phyloP scores from a whole-genome alignment of 1,139 yeast genomes.

The Scheffersomyces lignicola region DNA sequence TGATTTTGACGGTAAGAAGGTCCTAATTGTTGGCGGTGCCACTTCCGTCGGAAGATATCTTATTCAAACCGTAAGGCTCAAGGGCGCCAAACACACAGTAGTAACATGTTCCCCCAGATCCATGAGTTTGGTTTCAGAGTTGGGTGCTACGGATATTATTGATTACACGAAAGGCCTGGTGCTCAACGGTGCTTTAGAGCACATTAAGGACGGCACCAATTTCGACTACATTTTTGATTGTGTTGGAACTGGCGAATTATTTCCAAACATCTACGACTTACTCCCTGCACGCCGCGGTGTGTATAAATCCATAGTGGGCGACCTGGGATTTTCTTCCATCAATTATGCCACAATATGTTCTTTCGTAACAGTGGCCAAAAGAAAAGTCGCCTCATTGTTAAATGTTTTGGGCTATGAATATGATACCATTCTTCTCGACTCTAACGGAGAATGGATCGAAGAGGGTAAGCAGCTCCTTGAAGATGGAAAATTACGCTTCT shows the following conservation, averaged over 20 bases:
- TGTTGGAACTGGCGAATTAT: conserved; percentile 26
- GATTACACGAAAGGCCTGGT: conserved; percentile 44
- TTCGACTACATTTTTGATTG: conserved; percentile 42
- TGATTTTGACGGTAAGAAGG: conserved; percentile 20
- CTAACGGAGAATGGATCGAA: conserved; percentile 14
- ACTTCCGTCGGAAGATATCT: conserved; percentile 67
- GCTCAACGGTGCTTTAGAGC: conserved; percentile 23
- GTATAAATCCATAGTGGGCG: conserved; percentile 53
- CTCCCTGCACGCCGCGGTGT: conserved; percentile 32
- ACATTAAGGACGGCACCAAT: conserved; percentile 19
- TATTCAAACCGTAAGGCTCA: conserved; percentile 56
- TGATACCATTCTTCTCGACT: background rate
- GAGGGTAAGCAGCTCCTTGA: conserved; percentile 31
- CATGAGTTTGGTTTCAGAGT: conserved; percentile 35
- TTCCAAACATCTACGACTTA: conserved; percentile 22
- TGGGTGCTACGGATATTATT: conserved; percentile 55
- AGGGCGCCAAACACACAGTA: conserved; percentile 46
- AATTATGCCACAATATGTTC: background rate
- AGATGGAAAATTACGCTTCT: conserved; percentile 41
- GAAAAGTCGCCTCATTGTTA: no score
- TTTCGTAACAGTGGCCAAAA: conserved; percentile 7
- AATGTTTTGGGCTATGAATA: no score
- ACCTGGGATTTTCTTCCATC: conserved; percentile 3
- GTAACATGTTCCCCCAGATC: conserved; percentile 38
- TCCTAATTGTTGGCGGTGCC: conserved; percentile 73